Conservation (phyloP, 345 rosid species). For the Eucalyptus brandiana region DNA sequence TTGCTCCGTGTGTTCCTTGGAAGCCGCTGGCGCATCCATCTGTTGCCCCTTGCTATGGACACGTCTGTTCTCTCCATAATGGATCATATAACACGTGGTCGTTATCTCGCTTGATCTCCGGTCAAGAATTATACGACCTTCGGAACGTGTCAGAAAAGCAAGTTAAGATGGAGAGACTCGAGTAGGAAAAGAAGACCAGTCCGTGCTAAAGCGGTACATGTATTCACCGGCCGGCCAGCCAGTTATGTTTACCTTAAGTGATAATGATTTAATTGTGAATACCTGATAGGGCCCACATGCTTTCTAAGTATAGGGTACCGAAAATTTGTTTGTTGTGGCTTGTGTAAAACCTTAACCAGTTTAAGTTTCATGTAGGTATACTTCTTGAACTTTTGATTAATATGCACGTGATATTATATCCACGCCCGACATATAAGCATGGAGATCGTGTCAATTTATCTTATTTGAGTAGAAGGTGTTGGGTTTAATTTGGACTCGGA, state of each 20-base stretch:
- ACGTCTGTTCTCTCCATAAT: background rate
- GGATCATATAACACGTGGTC: background rate
- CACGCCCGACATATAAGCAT: background rate
- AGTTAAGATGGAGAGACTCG: no score
- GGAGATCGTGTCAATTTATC: background rate
- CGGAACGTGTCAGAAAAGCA: background rate
- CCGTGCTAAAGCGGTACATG: no score
- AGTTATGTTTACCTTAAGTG: no score
- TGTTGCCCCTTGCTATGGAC: background rate
- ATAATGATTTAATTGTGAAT: no score
- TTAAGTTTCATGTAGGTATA: background rate
- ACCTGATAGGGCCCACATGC: no score
- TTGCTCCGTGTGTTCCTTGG: background rate
- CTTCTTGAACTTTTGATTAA: background rate
- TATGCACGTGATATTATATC: background rate
- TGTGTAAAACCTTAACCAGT: no score
- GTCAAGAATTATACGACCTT: no score
- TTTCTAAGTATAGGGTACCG: no score
- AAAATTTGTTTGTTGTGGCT: no score
- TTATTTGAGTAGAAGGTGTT: background rate
- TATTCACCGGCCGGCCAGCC: fast-evolving
- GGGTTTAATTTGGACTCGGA: background rate
- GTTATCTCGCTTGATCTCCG: background rate
- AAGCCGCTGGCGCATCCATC: background rate
- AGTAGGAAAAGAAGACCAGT: no score